A percentile compares a stretch with the other conserved stretches of the same genome.
Evolutionary conservation across 192 early-diverging fungal species (phyloP).

Genomic region (Spizellomyces sp.): DNA sequence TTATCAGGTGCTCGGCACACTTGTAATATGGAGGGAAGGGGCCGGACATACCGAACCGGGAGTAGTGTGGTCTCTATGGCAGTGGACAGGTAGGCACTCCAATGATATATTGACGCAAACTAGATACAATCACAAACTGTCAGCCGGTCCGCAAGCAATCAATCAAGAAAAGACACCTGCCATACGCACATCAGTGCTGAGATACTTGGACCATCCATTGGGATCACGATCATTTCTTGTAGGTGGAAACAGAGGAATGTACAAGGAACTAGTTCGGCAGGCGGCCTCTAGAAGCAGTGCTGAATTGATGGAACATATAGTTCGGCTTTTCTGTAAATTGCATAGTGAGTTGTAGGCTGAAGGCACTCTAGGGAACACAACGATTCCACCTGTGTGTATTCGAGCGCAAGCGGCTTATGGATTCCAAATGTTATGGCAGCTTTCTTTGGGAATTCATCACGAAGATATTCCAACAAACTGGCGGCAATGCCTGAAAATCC

Average conservation of each 20-base stretch:
- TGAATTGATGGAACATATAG: constrained; percentile 29
- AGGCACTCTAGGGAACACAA: background rate
- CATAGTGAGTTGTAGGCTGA: background rate
- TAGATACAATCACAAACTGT: background rate
- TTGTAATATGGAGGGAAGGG: too few relatives aligned
- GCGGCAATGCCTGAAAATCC: constrained; percentile 49
- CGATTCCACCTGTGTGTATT: constrained; percentile 15
- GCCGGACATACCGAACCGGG: constrained; percentile 20
- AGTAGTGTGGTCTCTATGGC: constrained; percentile 33
- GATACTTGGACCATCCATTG: constrained; percentile 18
- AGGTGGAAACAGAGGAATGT: constrained; percentile 39
- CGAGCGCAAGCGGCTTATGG: background rate
- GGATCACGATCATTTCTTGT: background rate
- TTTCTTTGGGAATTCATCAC: constrained; percentile 48
- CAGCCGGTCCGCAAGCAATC: background rate
- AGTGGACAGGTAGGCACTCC: constrained; percentile 30
- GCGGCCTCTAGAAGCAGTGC: constrained; percentile 29
- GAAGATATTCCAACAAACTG: constrained; percentile 32
- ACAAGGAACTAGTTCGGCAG: constrained; percentile 30
- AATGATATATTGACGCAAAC: constrained; percentile 24
- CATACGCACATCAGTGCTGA: constrained; percentile 23
- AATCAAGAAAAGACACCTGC: background rate
- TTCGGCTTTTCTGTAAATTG: constrained; percentile 23
- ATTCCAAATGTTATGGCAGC: constrained; percentile 45
- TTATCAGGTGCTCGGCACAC: background rate